Conservation (phyloP, 1,139 yeast genomes). For the Geotrichum candidum region DNA sequence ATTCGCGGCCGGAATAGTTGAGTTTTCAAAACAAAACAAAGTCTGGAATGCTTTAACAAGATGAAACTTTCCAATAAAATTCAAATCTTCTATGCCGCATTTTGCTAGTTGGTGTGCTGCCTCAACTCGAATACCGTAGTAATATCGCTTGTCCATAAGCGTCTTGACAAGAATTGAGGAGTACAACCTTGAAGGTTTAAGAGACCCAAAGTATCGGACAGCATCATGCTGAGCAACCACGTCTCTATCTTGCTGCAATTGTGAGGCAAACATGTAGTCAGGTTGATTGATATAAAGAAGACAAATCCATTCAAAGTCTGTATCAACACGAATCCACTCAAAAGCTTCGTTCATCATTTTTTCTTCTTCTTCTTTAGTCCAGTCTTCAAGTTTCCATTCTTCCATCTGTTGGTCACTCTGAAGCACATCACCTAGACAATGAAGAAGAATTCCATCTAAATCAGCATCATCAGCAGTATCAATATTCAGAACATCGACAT, state of each 20-base stretch:
- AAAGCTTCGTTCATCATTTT: slow-evolving; percentile 73
- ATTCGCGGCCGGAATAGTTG: slow-evolving; percentile 68
- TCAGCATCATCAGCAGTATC: slow-evolving; percentile 30
- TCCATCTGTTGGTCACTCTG: slow-evolving; percentile 52
- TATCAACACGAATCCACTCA: slow-evolving; percentile 96
- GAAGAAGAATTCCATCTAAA: slow-evolving; percentile 41
- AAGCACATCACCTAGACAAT: slow-evolving; percentile 75
- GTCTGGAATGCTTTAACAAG: slow-evolving; percentile 63
- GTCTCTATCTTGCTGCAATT: slow-evolving; percentile 88
- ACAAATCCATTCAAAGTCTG: slow-evolving; percentile 97
- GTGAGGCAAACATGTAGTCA: slow-evolving; percentile 92
- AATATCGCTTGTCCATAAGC: slow-evolving; percentile 75
- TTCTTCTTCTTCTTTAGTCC: slow-evolving; percentile 68
- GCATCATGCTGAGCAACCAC: slow-evolving; percentile 94
- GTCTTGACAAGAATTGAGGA: slow-evolving; percentile 79
- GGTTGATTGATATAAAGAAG: slow-evolving; percentile 77
- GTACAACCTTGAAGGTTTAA: slow-evolving; percentile 57
- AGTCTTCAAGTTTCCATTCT: slow-evolving; percentile 72
- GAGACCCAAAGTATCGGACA: slow-evolving; percentile 59
- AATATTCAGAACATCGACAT: slow-evolving; percentile 24
- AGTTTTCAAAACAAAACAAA: slow-evolving; percentile 65
- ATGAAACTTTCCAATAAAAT: slow-evolving; percentile 68
- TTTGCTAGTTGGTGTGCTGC: slow-evolving; percentile 77
- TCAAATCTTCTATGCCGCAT: slow-evolving; percentile 55
- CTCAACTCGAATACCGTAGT: slow-evolving; percentile 80